Conservation (phyloP, 805 yeast genomes). For the Pichia occidentalis region DNA sequence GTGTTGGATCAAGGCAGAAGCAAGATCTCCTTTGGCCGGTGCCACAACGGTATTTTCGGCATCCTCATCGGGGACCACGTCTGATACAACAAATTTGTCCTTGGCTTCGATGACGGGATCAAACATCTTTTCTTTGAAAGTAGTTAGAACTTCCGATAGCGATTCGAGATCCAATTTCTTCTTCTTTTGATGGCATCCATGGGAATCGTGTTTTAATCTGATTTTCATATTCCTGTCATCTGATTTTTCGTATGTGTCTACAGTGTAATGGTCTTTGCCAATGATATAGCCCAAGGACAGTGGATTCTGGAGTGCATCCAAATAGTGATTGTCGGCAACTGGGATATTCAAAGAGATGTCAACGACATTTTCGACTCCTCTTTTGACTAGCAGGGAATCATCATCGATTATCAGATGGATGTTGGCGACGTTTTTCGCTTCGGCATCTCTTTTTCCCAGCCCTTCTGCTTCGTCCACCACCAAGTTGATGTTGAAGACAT, state of each 20-base stretch:
- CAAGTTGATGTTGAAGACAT: conserved; percentile 16
- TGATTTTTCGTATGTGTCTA: neutral
- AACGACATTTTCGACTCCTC: conserved; percentile 8
- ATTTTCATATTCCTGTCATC: conserved; percentile 1
- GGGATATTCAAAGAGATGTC: neutral
- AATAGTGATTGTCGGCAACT: neutral
- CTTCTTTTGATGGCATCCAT: conserved; percentile 7
- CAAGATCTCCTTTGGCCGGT: conserved; percentile 25
- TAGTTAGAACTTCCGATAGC: conserved; percentile 3
- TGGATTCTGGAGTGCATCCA: conserved; percentile 2
- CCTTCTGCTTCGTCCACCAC: conserved; percentile 15
- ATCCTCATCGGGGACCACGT: conserved; percentile 5
- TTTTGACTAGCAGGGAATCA: conserved; percentile 8
- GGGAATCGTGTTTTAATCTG: conserved; percentile 2
- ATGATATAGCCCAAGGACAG: conserved; percentile 5
- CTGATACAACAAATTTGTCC: conserved; percentile 14
- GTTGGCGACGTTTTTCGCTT: conserved; percentile 14
- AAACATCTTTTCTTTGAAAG: conserved; percentile 7
- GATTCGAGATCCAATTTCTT: conserved; percentile 4
- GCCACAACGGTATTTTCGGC: conserved; percentile 23
- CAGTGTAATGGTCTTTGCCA: conserved; percentile 6
- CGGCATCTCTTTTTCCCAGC: conserved; percentile 13
- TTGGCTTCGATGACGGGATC: conserved; percentile 6
- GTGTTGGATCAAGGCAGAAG: conserved; percentile 34
- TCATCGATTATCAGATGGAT: conserved; percentile 14